Evolutionary conservation across 805 yeast genomes (phyloP), one percentile per base, ranked within the genome.

Genomic region (Ogataea allantospora): DNA sequence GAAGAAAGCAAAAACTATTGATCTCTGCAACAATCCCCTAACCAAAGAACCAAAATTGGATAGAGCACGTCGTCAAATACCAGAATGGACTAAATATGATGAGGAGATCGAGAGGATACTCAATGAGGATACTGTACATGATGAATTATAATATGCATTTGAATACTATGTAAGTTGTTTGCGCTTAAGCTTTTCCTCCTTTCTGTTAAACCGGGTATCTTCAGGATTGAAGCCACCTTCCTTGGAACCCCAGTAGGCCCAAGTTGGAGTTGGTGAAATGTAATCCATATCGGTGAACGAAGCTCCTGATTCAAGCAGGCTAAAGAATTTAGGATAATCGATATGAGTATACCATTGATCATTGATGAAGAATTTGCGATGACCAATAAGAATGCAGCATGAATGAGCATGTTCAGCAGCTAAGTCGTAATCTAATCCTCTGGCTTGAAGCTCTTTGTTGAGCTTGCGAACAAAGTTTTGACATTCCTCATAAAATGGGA

Each of bases 321-420:
- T 73, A 54, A 88, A 89, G 58, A 83, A 88, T 43, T 67, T 77
- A 4, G 77, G 73, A 57, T 88, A 89, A 60, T 88, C 83, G 38
- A 88, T 88, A 58, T 88, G 96, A 1, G 97, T 88, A 59, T 77
- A 73, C 97, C 97, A 88, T 48, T 72, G 76, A 22, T 74, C 81
- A 55, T 83, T 62, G 41, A 80, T 78, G 46, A 76, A 69, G 69
- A 88, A 88, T 53, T 79, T 77, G 26, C 68, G 69, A 47, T 82
- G 83, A 0, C 95, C 96, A 51, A 89, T 77, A 48, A 88, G 68
- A 13, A 89, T 83, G 66, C 96, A 89, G 64, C 96, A 89, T 2
- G 95, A 83, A 58, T 88, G 97, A 0, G 96, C 95, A 60, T 88
- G 97, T 60, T 89, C 96, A 0, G 96, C 95, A 8, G 96, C 96